Percentiles rank a stretch among this genome's conserved stretches.
phyloP scores from a whole-genome alignment of 1,139 yeast genomes.

The Blastobotrys proliferans region DNA sequence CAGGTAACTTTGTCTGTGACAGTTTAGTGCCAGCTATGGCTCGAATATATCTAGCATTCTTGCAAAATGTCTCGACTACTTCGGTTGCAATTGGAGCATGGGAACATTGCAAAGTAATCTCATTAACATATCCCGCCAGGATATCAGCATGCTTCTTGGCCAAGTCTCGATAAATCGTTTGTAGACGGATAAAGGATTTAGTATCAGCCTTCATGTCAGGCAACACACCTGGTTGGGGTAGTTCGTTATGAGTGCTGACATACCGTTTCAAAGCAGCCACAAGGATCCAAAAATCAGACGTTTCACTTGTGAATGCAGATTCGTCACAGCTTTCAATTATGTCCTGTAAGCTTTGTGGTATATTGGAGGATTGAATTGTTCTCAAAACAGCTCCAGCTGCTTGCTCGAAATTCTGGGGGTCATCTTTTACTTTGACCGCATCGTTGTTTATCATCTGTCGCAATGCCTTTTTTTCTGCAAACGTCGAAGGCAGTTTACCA shows the following conservation, averaged over 20 bases:
- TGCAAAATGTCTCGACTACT: constrained; percentile 52
- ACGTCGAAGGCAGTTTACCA: constrained; percentile 42
- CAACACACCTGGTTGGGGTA: constrained; percentile 67
- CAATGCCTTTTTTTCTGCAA: constrained; percentile 48
- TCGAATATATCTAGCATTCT: constrained; percentile 46
- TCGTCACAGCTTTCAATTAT: not conserved
- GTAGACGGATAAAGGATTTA: constrained; percentile 53
- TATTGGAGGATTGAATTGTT: constrained; percentile 34
- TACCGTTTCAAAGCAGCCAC: constrained; percentile 54
- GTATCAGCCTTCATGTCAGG: constrained; percentile 93
- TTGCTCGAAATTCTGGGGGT: constrained; percentile 68
- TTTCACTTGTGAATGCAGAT: constrained; percentile 11
- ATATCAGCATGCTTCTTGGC: constrained; percentile 45
- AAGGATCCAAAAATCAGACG: constrained; percentile 53
- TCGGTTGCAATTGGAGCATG: constrained; percentile 33
- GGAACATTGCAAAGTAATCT: not conserved
- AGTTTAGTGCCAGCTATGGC: constrained; percentile 31
- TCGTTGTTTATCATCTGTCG: constrained; percentile 31
- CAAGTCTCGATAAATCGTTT: constrained; percentile 53
- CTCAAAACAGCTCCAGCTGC: constrained; percentile 59
- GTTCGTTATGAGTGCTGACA: constrained; percentile 36
- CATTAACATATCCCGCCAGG: not conserved
- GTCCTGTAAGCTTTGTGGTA: constrained; percentile 33
- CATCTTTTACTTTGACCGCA: constrained; percentile 31
- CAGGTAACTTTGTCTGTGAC: constrained; percentile 13